Conservation (phyloP, 805 yeast genomes). For the Diddensiella santjacobensis region DNA sequence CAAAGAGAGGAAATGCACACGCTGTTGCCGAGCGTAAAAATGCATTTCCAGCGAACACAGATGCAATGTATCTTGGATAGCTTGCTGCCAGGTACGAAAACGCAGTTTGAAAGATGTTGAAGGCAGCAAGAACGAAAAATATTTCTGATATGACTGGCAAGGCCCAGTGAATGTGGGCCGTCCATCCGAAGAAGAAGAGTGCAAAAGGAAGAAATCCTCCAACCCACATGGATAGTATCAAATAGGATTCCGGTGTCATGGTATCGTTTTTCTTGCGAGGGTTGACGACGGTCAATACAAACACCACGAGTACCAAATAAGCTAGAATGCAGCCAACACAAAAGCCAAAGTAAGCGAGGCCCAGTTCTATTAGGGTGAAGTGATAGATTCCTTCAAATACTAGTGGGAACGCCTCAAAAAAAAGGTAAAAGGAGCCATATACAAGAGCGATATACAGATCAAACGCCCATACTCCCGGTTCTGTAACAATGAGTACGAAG, state of each 20-base stretch:
- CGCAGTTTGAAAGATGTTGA: constrained; percentile 46
- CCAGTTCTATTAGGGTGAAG: constrained; percentile 46
- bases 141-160: constrained; percentile 44
- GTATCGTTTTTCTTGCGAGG: constrained; percentile 12
- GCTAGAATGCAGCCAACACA: constrained; percentile 46
- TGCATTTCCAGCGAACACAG: constrained; percentile 56
- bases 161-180: constrained; percentile 50
- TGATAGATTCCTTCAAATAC: constrained; percentile 44
- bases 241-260: constrained; percentile 16
- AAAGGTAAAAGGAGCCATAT: constrained; percentile 51
- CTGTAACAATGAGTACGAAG: constrained; percentile 41
- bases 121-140: constrained; percentile 39
- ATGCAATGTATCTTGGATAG: constrained; percentile 49
- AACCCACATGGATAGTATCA: constrained; percentile 16
- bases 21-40: constrained; percentile 50
- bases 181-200: constrained; percentile 53
- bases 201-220: constrained; percentile 35
- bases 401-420: constrained; percentile 61
- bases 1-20: constrained; percentile 62
- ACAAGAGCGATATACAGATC: constrained; percentile 49
- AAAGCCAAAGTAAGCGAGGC: constrained; percentile 46
- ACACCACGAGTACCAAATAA: constrained; percentile 18
- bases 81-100: constrained; percentile 47
- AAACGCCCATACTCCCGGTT: not conserved
- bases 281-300: too few species aligned